These are phyloP conservation scores for Metarhizium brunneum DNA, from an alignment of 2,329 filamentous ascomycete species.

Conservation along the genomic window DNA sequence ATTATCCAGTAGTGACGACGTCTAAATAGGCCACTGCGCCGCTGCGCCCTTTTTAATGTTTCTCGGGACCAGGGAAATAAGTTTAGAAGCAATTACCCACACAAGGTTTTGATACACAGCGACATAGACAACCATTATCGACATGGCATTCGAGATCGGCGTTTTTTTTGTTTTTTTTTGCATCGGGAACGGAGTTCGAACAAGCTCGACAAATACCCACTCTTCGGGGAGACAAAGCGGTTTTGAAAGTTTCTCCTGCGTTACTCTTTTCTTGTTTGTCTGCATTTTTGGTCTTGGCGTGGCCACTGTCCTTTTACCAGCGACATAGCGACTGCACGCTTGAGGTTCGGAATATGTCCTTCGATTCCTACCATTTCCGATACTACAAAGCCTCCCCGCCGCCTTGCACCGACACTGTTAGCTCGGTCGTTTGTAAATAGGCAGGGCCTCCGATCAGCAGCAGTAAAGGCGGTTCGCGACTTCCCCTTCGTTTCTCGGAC, in stretches of 20 bases:
- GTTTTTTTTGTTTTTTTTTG: conserved; percentile 23
- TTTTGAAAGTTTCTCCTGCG: conserved; percentile 19
- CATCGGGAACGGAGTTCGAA: conserved; percentile 34
- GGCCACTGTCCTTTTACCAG: conserved; percentile 21
- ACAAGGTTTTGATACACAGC: conserved; percentile 22
- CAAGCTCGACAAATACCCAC: conserved; percentile 27
- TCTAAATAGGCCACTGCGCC: conserved; percentile 23
- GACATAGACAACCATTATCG: conserved; percentile 26
- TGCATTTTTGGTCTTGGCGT: neutral
- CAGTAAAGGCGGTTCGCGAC: conserved; percentile 36
- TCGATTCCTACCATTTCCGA: conserved; percentile 15
- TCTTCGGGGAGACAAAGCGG: conserved; percentile 15
- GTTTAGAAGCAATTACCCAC: neutral
- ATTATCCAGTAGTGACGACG: conserved; percentile 39
- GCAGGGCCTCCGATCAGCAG: conserved; percentile 28
- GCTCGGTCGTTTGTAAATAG: conserved; percentile 34
- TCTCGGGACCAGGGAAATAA: neutral
- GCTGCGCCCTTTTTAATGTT: neutral
- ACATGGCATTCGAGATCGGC: conserved; percentile 24
- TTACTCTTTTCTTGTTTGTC: conserved; percentile 17
- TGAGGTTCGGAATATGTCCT: conserved; percentile 21
- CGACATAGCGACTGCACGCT: conserved; percentile 34
- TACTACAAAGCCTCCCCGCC: neutral
- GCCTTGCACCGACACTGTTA: conserved; percentile 25
- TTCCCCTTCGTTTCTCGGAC: conserved; percentile 16